Percentiles rank a stretch among this genome's conserved stretches.
These are phyloP conservation scores for Colletotrichum eleusines DNA, from an alignment of 2,329 filamentous ascomycete species.

Conservation along the genomic window DNA sequence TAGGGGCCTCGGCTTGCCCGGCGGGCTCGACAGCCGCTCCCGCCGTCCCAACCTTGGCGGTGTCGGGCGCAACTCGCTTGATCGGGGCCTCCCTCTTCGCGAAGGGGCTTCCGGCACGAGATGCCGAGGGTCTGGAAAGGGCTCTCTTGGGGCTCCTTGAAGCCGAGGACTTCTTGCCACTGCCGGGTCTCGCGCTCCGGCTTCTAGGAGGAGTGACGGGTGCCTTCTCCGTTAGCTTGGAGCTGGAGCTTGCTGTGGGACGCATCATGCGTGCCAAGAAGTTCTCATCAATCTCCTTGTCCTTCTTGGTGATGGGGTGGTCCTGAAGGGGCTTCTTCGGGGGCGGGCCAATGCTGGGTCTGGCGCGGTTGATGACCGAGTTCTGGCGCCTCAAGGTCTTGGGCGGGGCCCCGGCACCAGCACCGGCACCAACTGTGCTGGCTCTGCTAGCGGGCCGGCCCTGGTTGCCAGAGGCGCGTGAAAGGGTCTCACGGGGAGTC, in stretches of 20 bases:
- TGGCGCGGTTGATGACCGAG: constrained; percentile 58
- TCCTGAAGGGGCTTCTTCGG: constrained; percentile 68
- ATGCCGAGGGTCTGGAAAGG: constrained; percentile 42
- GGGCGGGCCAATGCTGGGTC: constrained; percentile 69
- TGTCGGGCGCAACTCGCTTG: constrained; percentile 32
- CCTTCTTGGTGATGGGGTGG: constrained; percentile 60
- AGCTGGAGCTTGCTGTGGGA: constrained; percentile 77
- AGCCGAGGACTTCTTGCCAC: constrained; percentile 44
- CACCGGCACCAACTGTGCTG: constrained; percentile 51
- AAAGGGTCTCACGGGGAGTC: constrained; percentile 45
- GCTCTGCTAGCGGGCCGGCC: constrained; percentile 61
- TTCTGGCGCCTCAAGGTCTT: constrained; percentile 59
- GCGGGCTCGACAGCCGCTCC: constrained; percentile 42
- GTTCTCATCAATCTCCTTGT: constrained; percentile 72
- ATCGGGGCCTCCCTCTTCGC: constrained; percentile 19
- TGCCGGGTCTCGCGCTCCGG: constrained; percentile 43
- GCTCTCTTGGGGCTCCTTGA: constrained; percentile 39
- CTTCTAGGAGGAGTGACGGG: constrained; percentile 63
- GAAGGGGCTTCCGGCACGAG: constrained; percentile 33
- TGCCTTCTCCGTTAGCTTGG: constrained; percentile 74
- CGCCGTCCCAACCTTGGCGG: constrained; percentile 37
- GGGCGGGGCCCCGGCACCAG: constrained; percentile 46
- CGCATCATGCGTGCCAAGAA: constrained; percentile 88
- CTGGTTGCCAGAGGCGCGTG: constrained; percentile 46
- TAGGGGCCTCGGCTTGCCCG: constrained; percentile 39